Conservation (phyloP, 768 basidiomycete genomes). For the Leccinum imitatum region DNA sequence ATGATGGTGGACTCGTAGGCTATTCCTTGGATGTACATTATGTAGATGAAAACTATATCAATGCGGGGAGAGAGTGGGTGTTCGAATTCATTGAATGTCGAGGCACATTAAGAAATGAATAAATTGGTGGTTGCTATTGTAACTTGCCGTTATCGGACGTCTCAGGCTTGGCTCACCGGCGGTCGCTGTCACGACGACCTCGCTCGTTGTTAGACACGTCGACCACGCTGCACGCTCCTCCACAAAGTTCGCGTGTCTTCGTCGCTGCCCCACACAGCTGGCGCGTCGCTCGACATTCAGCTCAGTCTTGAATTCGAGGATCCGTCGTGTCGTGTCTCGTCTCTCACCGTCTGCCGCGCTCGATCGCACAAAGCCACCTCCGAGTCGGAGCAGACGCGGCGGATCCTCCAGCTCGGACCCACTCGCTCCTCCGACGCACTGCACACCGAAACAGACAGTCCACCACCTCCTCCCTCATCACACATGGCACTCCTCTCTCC, state of each 20-base stretch:
- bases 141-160: constrained; percentile 22
- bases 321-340: constrained; percentile 50
- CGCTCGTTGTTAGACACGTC: constrained; percentile 16
- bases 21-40: neutral
- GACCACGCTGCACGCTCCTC: constrained; percentile 9
- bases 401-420: constrained; percentile 43
- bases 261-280: constrained; percentile 5
- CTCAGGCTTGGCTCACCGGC: neutral
- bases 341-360: constrained; percentile 33
- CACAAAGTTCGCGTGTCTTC: neutral
- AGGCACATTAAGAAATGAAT: neutral
- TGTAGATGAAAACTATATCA: neutral
- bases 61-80: neutral
- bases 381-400: constrained; percentile 45
- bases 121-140: constrained; percentile 21
- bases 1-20: constrained; percentile 23
- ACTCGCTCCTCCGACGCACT: neutral
- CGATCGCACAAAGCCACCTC: constrained; percentile 39
- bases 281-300: neutral
- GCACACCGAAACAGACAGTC: constrained; percentile 11
- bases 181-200: constrained; percentile 11
- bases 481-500: constrained; percentile 27
- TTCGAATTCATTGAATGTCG: neutral
- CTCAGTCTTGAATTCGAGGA: constrained; percentile 34
- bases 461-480: neutral